Conservation (phyloP, 495 filamentous ascomycete genomes). For the Xylaria telfairii region DNA sequence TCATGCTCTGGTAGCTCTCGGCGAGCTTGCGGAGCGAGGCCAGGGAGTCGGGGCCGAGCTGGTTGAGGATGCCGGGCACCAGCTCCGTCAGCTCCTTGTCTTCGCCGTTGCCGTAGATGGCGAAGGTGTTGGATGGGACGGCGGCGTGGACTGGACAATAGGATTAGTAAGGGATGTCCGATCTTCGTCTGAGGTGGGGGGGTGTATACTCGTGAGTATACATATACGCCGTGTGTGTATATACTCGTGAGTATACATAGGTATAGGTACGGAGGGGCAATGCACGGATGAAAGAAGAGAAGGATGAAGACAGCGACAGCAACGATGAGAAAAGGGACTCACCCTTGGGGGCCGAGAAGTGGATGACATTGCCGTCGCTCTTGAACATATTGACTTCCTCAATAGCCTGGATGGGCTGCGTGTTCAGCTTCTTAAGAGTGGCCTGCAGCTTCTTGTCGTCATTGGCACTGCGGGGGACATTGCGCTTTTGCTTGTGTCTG, state of each 20-base stretch:
- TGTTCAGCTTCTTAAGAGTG: slow-evolving; percentile 92
- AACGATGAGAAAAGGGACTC: slow-evolving; percentile 36
- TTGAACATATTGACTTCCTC: slow-evolving; percentile 99
- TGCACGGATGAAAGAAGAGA: not conserved
- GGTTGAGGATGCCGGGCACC: slow-evolving; percentile 98
- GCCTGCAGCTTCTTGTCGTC: slow-evolving; percentile 99
- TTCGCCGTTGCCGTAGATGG: slow-evolving; percentile 97
- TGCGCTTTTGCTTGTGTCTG: slow-evolving; percentile 97
- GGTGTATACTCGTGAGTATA: not conserved
- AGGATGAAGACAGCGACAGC: not conserved
- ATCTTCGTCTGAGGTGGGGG: not conserved
- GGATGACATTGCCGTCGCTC: slow-evolving; percentile 98
- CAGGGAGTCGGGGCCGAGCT: slow-evolving; percentile 97
- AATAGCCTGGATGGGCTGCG: slow-evolving; percentile 96
- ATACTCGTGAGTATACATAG: too few relatives aligned
- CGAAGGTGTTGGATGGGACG: slow-evolving; percentile 95
- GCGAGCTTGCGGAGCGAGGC: slow-evolving; percentile 97
- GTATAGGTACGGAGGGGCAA: not conserved
- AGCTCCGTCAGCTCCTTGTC: slow-evolving; percentile 99
- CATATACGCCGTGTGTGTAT: not conserved
- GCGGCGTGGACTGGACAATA: slow-evolving; percentile 81
- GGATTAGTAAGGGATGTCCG: not conserved
- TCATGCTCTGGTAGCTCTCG: slow-evolving; percentile 99
- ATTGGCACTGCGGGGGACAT: slow-evolving; percentile 83
- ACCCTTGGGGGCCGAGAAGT: slow-evolving; percentile 98